Conservation (phyloP, 352 stramenopile species). For the Pythium phragmitis region DNA sequence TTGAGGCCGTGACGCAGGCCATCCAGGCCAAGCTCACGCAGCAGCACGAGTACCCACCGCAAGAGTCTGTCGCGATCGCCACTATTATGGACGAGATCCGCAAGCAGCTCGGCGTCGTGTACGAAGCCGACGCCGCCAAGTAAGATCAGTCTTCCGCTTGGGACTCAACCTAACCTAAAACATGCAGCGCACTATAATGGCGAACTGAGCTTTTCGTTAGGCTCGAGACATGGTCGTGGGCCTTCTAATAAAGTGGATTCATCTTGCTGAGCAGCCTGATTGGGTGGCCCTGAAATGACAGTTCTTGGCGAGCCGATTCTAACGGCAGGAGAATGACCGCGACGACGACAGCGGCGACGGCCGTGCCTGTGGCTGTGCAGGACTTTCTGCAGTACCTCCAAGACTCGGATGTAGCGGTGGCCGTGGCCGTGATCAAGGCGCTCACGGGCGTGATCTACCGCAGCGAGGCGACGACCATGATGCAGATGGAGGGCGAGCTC, state of each 20-base stretch:
- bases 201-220: neutral
- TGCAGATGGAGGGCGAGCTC: constrained; percentile 93
- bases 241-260: constrained; percentile 30
- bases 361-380: constrained; percentile 44
- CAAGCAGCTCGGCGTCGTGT: constrained; percentile 53
- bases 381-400: constrained; percentile 75
- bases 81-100: constrained; percentile 79
- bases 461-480: constrained; percentile 93
- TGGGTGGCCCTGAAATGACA: constrained; percentile 13
- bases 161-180: constrained; percentile 2
- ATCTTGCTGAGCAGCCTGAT: neutral
- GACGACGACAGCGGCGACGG: constrained; percentile 2
- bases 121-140: constrained; percentile 34
- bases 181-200: constrained; percentile 14
- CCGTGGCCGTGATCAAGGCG: constrained; percentile 93
- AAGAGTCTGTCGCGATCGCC: constrained; percentile 62
- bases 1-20: constrained; percentile 53
- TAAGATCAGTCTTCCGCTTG: neutral
- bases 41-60: constrained; percentile 50
- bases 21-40: constrained; percentile 53
- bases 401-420: constrained; percentile 83
- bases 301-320: neutral
- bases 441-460: constrained; percentile 91
- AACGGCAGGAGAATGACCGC: constrained; percentile 1
- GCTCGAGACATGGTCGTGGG: neutral